Evolutionary conservation across 2,329 filamentous ascomycete species (phyloP), one percentile per base, ranked within the genome.

Genomic region (Aspergillus thermomutatus): DNA sequence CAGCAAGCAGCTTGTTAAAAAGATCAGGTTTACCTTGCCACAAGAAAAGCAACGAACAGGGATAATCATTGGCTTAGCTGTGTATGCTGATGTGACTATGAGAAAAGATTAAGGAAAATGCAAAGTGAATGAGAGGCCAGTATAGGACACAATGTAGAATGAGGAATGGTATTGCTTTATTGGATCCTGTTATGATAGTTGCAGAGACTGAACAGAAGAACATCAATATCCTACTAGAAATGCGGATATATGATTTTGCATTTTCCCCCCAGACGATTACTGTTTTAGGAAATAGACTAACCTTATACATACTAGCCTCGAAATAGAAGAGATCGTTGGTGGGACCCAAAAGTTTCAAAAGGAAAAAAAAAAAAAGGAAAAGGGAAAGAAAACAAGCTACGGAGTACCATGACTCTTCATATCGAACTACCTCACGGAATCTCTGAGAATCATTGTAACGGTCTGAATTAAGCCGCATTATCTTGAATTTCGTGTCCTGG

Each of bases 21-120:
- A 43, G 23, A 58, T 54, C 23, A 11, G 11, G 28, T 77, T 58
- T 78, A 96, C 94, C 90, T 99, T 99, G 77, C 94, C 94, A 77
- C 94, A 99, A 57, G 94, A 97, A 79, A 99, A 99, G 80, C 94
- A 99, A 66, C 94, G 91, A 64, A 99, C 91, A 2, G 94, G 94
- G 66, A 99, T 97, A 78, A 99, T 99, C 94, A 99, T 99, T 51
- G 57, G 53, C 53, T 31, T 51, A 46, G 40, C 19, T 50, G 17
- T 50, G 6, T 40, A 47, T 26, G 21, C 45, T 9, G 14, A n/a
- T 27, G 48, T 27, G 23, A 41, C 14, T 23, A 7, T 14, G 45
- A 50, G 45, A 50, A 48, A 53, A 47, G 50, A 48, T 28, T 48
- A 40, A 40, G 5, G 17, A 57, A 27, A 51, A 55, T 45, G 3